Evolutionary conservation across 768 basidiomycete genomes (phyloP).

Genomic region (Hericium alpestre): DNA sequence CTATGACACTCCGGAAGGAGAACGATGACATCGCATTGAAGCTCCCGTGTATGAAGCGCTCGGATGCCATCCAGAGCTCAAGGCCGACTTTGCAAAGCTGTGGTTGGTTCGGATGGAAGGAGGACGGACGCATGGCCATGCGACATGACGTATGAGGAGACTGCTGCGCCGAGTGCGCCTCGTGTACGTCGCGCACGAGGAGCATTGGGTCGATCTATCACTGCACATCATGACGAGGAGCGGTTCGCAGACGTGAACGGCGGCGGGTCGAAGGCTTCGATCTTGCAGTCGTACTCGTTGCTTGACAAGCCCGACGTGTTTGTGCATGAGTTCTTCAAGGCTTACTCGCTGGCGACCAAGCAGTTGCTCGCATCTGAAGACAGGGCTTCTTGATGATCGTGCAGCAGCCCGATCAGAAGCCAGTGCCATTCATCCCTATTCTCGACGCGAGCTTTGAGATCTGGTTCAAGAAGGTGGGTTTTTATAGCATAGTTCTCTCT

Average conservation of each 20-base stretch:
- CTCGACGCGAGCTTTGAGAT: conserved; percentile 90
- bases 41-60: conserved; percentile 90
- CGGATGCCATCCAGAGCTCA: conserved; percentile 83
- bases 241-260: conserved; percentile 87
- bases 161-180: conserved; percentile 84
- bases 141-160: conserved; percentile 99
- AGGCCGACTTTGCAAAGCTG: conserved; percentile 91
- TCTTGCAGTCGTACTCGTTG: conserved; percentile 71
- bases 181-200: conserved; percentile 89
- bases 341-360: conserved; percentile 70
- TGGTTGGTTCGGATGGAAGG: conserved; percentile 99
- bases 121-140: conserved; percentile 80
- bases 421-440: conserved; percentile 95
- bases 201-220: conserved; percentile 86
- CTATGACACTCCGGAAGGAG: conserved; percentile 96
- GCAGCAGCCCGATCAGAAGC: conserved; percentile 95
- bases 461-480: conserved; percentile 97
- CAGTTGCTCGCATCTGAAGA: conserved; percentile 92
- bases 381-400: conserved; percentile 92
- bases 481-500: neutral
- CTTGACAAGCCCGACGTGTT: conserved; percentile 77
- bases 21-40: conserved; percentile 96
- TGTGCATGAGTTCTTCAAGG: conserved; percentile 72
- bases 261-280: conserved; percentile 63
- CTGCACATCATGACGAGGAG: conserved; percentile 92